phyloP scores from a whole-genome alignment of 1,139 yeast species.

The Lodderomyces beijingensis region DNA sequence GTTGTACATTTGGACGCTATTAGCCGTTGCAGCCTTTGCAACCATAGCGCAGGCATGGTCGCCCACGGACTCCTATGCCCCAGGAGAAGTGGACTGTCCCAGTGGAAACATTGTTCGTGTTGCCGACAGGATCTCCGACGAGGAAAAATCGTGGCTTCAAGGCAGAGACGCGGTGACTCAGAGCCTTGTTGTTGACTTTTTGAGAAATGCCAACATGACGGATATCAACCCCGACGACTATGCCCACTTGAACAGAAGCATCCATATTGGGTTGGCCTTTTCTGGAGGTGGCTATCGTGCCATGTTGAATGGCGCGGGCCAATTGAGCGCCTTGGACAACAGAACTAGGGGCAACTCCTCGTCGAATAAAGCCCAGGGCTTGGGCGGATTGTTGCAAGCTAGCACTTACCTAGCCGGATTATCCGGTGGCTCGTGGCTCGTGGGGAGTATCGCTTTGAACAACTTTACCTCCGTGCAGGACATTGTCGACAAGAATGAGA shows the following conservation, averaged over 20 bases:
- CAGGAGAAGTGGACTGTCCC: conserved; percentile 61
- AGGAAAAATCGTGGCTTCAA: conserved; percentile 41
- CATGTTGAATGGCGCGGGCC: conserved; percentile 45
- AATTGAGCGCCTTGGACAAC: conserved; percentile 35
- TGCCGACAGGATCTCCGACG: conserved; percentile 29
- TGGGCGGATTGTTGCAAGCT: conserved; percentile 75
- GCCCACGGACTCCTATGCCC: conserved; percentile 66
- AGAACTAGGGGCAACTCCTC: conserved; percentile 16
- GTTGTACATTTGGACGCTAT: too few species aligned
- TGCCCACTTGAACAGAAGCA: conserved; percentile 34
- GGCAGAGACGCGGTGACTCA: conserved; percentile 56
- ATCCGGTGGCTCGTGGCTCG: conserved; percentile 86
- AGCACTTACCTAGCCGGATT: conserved; percentile 74
- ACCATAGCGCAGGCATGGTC: conserved; percentile 31
- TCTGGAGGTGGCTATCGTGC: conserved; percentile 49
- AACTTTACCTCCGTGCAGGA: conserved; percentile 73
- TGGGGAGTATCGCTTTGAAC: conserved; percentile 75
- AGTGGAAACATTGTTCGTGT: conserved; percentile 20
- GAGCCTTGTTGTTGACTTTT: conserved; percentile 53
- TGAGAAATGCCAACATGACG: conserved; percentile 55
- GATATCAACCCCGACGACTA: conserved; percentile 59
- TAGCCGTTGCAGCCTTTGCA: too few species aligned
- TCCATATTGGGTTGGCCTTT: conserved; percentile 39
- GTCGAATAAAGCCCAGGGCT: conserved; percentile 39
- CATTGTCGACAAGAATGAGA: conserved; percentile 43